Base-by-base conservation (phyloP, 768 basidiomycete genomes). In the Gloeopeniophorella convolvens region DNA sequence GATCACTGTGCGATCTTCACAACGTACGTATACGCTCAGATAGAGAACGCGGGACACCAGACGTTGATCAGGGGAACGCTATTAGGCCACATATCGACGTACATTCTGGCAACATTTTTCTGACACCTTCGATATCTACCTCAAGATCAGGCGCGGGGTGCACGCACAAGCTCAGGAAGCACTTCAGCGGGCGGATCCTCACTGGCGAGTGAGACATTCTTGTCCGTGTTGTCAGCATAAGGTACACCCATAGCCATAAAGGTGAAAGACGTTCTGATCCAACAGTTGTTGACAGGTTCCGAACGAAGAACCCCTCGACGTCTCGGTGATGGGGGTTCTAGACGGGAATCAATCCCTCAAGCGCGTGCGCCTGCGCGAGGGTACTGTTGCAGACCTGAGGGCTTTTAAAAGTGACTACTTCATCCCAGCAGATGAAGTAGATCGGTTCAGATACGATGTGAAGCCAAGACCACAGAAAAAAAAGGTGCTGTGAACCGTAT, bases 211-310 rank as follows among this genome's bases (percentile, higher is more conserved):
- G 3, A 20, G 6, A 5, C 36, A 48, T 16, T 36, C 24, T 2
- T 48, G 46, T 18, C 46, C n/a, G n/a, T n/a, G n/a, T n/a, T n/a
- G n/a, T n/a, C 35, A 39, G 24, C 30, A 37, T 12, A 37, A 39
- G 27, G 34, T 39, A 10, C n/a, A 13, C 16, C 30, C 4, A 4
- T 16, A 9, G 23, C 27, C 11, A 13, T n/a, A n/a, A n/a, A n/a
- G n/a, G n/a, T n/a, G n/a, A n/a, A n/a, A n/a, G n/a, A n/a, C n/a
- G n/a, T n/a, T n/a, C n/a, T n/a, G n/a, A n/a, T n/a, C n/a, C n/a
- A n/a, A n/a, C n/a, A n/a, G n/a, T n/a, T n/a, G n/a, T n/a, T n/a
- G n/a, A n/a, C 18, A 47, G 45, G 33, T 36, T 10, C 6, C 2
- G 5, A 35, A 37, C 2, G 45, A 47, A 8, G 13, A 13, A 5